phyloP scores from a whole-genome alignment of 768 basidiomycete species.

The Boletus tomentosulus region DNA sequence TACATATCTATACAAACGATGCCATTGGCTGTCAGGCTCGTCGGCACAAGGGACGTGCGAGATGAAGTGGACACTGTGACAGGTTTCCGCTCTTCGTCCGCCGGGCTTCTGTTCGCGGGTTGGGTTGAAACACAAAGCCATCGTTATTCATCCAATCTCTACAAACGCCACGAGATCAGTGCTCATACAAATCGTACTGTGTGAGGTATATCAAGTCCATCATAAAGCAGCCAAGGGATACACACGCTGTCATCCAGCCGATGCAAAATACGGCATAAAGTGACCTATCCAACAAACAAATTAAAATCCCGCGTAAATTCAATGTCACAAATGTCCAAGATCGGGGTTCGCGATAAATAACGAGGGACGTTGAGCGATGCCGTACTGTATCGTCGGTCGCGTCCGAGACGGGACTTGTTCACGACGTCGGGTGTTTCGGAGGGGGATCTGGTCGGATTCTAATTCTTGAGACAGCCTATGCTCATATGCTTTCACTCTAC shows the following conservation, averaged over 20 bases:
- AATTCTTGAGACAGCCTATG: constrained; percentile 53
- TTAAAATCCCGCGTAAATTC: constrained; percentile 1
- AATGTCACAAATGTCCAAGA: constrained; percentile 13
- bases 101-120: background rate
- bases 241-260: background rate
- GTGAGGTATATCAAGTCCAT: constrained; percentile 4
- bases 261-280: constrained; percentile 10
- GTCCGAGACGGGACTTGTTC: constrained; percentile 42
- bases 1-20: background rate
- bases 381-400: constrained; percentile 50
- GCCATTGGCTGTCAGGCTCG: background rate
- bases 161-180: background rate
- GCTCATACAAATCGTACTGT: background rate
- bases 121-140: background rate
- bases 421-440: constrained; percentile 39
- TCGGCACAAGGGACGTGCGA: background rate
- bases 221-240: background rate
- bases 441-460: constrained; percentile 30
- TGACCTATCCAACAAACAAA: background rate
- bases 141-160: background rate
- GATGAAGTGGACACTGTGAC: background rate
- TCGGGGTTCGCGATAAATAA: constrained; percentile 73
- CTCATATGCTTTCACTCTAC: constrained; percentile 56
- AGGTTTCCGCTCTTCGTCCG: background rate
- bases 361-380: constrained; percentile 57